These are phyloP conservation scores for Phallus indusiatus DNA, from an alignment of 768 basidiomycete genomes.

Conservation along the genomic window DNA sequence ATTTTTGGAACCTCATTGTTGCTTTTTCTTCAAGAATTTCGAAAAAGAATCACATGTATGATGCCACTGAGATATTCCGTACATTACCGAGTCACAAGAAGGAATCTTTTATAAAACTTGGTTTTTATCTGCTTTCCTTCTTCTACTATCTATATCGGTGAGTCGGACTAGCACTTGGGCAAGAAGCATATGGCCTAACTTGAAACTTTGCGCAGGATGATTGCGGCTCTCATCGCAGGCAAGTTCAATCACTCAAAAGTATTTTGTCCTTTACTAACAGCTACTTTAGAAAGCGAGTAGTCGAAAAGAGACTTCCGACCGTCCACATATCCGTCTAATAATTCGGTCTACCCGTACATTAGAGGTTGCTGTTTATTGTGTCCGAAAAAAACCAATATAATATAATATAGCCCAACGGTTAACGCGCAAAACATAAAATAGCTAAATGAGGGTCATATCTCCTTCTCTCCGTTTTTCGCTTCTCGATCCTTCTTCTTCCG, in stretches of 20 bases:
- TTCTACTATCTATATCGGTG: conserved; percentile 89
- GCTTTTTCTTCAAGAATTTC: conserved; percentile 53
- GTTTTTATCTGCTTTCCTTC: conserved; percentile 85
- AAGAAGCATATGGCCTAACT: neutral
- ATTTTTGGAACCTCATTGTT: neutral
- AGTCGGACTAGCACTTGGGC: conserved; percentile 21
- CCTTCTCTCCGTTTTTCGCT: neutral
- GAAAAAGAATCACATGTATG: conserved; percentile 95
- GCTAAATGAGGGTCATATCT: neutral
- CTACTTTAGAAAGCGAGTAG: conserved; percentile 4
- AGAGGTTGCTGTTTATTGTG: neutral
- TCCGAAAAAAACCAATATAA: neutral
- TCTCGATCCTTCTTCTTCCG: conserved; percentile 5
- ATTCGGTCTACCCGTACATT: neutral
- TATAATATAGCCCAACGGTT: neutral
- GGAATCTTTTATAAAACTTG: conserved; percentile 91
- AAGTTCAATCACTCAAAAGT: neutral
- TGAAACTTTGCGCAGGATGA: conserved; percentile 47
- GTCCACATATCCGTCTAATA: neutral
- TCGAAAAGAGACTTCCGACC: neutral
- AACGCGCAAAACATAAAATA: neutral
- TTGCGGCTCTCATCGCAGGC: conserved; percentile 72
- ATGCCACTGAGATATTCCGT: conserved; percentile 98
- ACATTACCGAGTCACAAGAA: conserved; percentile 91
- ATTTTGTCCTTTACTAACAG: neutral